Conservation (phyloP, 768 basidiomycete species). For the Mycena kentingensis region DNA sequence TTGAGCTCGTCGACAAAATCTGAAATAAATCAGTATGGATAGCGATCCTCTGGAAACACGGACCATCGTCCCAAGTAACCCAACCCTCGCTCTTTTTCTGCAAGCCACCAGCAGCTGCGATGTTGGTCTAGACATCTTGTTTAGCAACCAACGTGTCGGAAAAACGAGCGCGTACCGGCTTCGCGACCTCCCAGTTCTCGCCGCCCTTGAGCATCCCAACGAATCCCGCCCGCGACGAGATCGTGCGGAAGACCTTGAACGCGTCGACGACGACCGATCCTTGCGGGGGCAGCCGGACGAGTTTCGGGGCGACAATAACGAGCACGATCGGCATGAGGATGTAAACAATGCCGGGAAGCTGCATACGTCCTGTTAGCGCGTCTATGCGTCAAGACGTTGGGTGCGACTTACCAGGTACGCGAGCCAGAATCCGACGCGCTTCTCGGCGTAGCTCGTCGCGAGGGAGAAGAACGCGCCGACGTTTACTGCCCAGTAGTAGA, state of each 20-base stretch:
- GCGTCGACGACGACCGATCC: conserved; percentile 37
- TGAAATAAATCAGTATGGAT: neutral
- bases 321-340: conserved; percentile 36
- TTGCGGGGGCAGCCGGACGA: conserved; percentile 35
- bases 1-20: conserved; percentile 36
- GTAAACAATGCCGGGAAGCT: conserved; percentile 26
- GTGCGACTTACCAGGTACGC: conserved; percentile 26
- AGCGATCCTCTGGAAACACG: neutral
- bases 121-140: conserved; percentile 17
- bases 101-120: conserved; percentile 19
- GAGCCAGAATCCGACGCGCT: conserved; percentile 31
- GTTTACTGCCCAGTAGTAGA: conserved; percentile 34
- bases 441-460: conserved; percentile 26
- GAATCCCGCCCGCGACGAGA: conserved; percentile 19
- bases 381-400: neutral
- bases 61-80: conserved; percentile 34
- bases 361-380: neutral
- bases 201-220: conserved; percentile 26
- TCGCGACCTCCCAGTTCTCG: conserved; percentile 30
- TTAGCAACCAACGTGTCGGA: neutral
- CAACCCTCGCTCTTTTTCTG: conserved; percentile 18
- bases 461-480: conserved; percentile 33
- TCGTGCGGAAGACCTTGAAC: conserved; percentile 25
- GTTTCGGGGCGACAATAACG: conserved; percentile 26
- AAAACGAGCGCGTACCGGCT: conserved; percentile 23